phyloP scores from a whole-genome alignment of 2,329 filamentous ascomycete genomes.

The Teratosphaeriaceae sp. region DNA sequence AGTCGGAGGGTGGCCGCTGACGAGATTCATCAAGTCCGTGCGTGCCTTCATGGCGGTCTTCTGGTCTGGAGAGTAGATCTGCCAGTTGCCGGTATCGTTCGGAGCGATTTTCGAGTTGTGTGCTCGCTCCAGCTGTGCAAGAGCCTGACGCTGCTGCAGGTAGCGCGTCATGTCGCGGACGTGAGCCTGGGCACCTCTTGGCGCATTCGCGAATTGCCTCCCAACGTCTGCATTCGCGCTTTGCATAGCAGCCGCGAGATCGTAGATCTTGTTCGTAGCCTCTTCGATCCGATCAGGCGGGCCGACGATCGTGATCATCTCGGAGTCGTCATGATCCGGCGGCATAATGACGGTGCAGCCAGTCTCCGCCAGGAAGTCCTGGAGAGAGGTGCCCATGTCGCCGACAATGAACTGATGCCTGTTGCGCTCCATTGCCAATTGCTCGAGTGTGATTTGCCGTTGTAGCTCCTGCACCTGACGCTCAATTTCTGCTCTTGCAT shows the following conservation, averaged over 20 bases:
- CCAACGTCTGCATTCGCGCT: constrained; percentile 77
- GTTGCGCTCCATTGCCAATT: constrained; percentile 75
- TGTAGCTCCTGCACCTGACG: constrained; percentile 68
- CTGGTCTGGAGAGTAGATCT: constrained; percentile 78
- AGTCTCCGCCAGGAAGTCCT: constrained; percentile 85
- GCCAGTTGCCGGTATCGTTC: constrained; percentile 70
- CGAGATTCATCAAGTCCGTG: constrained; percentile 66
- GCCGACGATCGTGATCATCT: constrained; percentile 79
- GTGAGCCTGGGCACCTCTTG: constrained; percentile 66
- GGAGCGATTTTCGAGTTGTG: constrained; percentile 82
- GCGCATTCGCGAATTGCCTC: constrained; percentile 67
- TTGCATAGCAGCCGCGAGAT: constrained; percentile 81
- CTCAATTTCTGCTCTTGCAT: constrained; percentile 74
- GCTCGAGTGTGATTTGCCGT: constrained; percentile 67
- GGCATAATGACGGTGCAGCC: constrained; percentile 84
- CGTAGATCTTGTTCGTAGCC: constrained; percentile 77
- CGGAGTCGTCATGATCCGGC: constrained; percentile 67
- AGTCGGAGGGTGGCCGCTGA: constrained; percentile 66
- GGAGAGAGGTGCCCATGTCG: constrained; percentile 67
- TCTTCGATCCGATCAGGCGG: constrained; percentile 60
- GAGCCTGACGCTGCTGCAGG: constrained; percentile 71
- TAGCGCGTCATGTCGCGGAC: constrained; percentile 85
- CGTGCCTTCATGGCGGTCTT: constrained; percentile 75
- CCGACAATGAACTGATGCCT: constrained; percentile 95
- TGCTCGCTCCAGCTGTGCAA: constrained; percentile 71